Evolutionary conservation across 495 filamentous ascomycete species (phyloP).

Genomic region (Xylaria curta): DNA sequence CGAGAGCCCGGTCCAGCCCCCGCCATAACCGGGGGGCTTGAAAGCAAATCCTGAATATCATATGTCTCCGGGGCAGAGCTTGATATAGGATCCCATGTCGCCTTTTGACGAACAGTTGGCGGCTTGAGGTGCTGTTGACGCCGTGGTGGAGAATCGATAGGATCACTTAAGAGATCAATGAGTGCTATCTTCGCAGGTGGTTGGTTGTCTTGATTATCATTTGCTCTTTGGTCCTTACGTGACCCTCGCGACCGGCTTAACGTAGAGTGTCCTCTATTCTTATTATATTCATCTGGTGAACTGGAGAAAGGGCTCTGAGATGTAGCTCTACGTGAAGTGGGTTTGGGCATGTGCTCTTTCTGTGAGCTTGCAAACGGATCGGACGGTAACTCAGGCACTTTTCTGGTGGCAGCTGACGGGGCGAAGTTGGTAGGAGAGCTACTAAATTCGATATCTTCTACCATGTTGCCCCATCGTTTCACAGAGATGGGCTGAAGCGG

Average conservation of each 20-base stretch:
- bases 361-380: conserved; percentile 40
- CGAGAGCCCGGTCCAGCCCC: not conserved
- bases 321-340: not conserved
- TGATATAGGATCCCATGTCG: conserved; percentile 56
- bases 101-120: conserved; percentile 30
- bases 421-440: conserved; percentile 30
- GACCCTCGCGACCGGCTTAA: not conserved
- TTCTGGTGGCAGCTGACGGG: conserved; percentile 11
- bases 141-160: conserved; percentile 7
- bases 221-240: not conserved
- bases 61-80: conserved; percentile 50
- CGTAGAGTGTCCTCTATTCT: not conserved
- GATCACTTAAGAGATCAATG: conserved; percentile 40
- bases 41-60: conserved; percentile 18
- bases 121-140: conserved; percentile 18
- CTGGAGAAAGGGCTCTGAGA: conserved; percentile 31
- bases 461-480: conserved; percentile 34
- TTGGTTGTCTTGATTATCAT: not conserved
- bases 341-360: conserved; percentile 16
- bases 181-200: conserved; percentile 25
- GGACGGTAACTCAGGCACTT: conserved; percentile 10
- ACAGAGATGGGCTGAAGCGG: conserved; percentile 13
- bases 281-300: conserved; percentile 19
- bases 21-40: conserved; percentile 20
- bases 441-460: conserved; percentile 37